Evolutionary conservation across 1,139 yeast genomes (phyloP).

Genomic region (Yamadazyma mexicana): DNA sequence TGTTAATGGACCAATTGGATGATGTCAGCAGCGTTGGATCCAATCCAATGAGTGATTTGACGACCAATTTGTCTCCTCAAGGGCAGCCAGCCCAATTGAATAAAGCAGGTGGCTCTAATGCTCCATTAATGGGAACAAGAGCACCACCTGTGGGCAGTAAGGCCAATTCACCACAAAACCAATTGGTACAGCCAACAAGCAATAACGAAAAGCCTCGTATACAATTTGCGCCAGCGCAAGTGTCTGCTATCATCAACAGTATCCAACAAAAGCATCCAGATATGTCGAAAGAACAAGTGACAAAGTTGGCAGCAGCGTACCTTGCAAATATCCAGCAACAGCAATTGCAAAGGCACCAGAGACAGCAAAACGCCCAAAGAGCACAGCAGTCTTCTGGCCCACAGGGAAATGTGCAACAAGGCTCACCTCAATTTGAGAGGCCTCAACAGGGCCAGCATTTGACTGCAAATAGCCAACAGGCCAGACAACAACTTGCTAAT

Average conservation of each 20-base stretch:
- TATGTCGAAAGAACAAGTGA: slow-evolving; percentile 68
- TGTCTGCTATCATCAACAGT: slow-evolving; percentile 66
- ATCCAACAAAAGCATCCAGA: slow-evolving; percentile 71
- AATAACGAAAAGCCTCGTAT: slow-evolving; percentile 34
- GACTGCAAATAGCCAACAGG: slow-evolving; percentile 6
- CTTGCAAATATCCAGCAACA: slow-evolving; percentile 60
- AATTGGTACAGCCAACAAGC: slow-evolving; percentile 17
- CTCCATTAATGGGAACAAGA: slow-evolving; percentile 17
- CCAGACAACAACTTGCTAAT: slow-evolving; percentile 28
- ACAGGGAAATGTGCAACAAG: slow-evolving; percentile 48
- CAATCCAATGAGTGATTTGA: not conserved
- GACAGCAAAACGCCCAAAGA: slow-evolving; percentile 21
- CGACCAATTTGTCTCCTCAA: slow-evolving; percentile 4
- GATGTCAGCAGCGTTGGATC: not conserved
- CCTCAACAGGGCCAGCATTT: slow-evolving; percentile 25
- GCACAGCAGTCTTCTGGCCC: slow-evolving; percentile 11
- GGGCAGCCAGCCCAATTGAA: slow-evolving; percentile 6
- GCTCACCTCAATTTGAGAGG: slow-evolving; percentile 36
- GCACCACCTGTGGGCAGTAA: slow-evolving; percentile 14
- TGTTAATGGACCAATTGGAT: not conserved
- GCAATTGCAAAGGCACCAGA: slow-evolving; percentile 38
- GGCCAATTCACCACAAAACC: slow-evolving; percentile 5
- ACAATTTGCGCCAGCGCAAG: slow-evolving; percentile 61
- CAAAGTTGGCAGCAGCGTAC: slow-evolving; percentile 70
- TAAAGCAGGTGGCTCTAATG: not conserved